These are phyloP conservation scores for Chlamydomonas incerta DNA, from an alignment of 139 green algal species.

Conservation along the genomic window DNA sequence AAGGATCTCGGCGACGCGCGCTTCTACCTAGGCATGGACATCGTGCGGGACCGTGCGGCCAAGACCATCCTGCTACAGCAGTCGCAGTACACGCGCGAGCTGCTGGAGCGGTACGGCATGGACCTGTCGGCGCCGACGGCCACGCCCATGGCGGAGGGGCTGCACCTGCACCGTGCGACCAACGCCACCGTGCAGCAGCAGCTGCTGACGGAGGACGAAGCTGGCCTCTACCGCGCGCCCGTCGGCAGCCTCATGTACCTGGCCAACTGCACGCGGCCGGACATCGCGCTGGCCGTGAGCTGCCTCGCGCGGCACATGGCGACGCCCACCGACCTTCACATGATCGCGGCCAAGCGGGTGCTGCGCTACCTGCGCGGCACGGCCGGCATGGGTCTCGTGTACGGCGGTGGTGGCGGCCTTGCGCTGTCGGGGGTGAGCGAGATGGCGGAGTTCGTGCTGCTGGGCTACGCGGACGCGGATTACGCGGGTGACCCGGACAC, in stretches of 20 bases:
- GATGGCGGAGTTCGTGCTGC: too few relatives aligned
- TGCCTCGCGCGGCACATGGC: too few relatives aligned
- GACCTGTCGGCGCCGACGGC: too few relatives aligned
- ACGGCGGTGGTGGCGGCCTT: too few relatives aligned
- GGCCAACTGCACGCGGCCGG: slow-evolving; percentile 45
- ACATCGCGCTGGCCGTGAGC: background rate
- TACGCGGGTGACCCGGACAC: too few relatives aligned
- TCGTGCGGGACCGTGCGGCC: background rate
- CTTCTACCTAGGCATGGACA: slow-evolving; percentile 1
- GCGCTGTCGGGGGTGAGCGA: background rate
- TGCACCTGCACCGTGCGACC: background rate
- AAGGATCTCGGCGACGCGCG: background rate
- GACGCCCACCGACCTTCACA: background rate
- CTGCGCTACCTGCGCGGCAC: background rate
- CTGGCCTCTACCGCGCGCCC: background rate
- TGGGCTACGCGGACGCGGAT: too few relatives aligned
- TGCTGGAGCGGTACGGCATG: background rate
- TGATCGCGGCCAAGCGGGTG: slow-evolving; percentile 35
- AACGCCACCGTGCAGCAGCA: too few relatives aligned
- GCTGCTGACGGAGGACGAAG: background rate
- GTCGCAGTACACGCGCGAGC: background rate
- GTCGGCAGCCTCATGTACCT: background rate
- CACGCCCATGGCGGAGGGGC: background rate
- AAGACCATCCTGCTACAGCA: background rate
- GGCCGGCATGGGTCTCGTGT: background rate